These are phyloP conservation scores for Plasmodium vinckei DNA, from an alignment of 169 alveolate genomes.

Conservation along the genomic window DNA sequence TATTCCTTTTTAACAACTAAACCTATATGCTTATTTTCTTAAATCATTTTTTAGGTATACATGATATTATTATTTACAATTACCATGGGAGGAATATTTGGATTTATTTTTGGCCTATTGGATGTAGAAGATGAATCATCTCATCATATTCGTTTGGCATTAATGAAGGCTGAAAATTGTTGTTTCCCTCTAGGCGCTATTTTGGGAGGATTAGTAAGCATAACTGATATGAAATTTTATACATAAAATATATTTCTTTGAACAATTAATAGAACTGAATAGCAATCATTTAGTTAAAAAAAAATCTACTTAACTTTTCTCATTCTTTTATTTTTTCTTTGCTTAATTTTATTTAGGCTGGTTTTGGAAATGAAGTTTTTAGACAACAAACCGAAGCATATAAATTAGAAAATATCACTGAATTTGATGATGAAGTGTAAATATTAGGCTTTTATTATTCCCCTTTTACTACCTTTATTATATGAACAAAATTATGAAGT, in stretches of 20 bases:
- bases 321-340: background rate
- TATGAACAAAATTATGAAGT: too few relatives aligned
- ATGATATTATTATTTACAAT: constrained; percentile 90
- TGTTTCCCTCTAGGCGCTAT: constrained; percentile 95
- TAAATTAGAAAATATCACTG: constrained; percentile 81
- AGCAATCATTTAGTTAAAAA: too few relatives aligned
- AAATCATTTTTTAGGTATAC: constrained; percentile 80
- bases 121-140: constrained; percentile 93
- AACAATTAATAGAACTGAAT: background rate
- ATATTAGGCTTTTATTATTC: background rate
- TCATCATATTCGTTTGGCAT: constrained; percentile 92
- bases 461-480: too few relatives aligned
- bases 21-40: background rate
- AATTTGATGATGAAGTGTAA: constrained; percentile 89
- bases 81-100: constrained; percentile 95
- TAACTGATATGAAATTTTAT: background rate
- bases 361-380: constrained; percentile 86
- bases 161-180: constrained; percentile 92
- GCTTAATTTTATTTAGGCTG: constrained; percentile 78
- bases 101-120: constrained; percentile 95
- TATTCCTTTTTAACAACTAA: background rate
- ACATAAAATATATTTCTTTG: background rate
- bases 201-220: constrained; percentile 92
- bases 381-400: constrained; percentile 86
- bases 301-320: too few relatives aligned